A percentile compares a stretch with the other conserved stretches of the same genome.
Conservation (phyloP, 208 protist genomes). For the Wallacemonas sp. region DNA sequence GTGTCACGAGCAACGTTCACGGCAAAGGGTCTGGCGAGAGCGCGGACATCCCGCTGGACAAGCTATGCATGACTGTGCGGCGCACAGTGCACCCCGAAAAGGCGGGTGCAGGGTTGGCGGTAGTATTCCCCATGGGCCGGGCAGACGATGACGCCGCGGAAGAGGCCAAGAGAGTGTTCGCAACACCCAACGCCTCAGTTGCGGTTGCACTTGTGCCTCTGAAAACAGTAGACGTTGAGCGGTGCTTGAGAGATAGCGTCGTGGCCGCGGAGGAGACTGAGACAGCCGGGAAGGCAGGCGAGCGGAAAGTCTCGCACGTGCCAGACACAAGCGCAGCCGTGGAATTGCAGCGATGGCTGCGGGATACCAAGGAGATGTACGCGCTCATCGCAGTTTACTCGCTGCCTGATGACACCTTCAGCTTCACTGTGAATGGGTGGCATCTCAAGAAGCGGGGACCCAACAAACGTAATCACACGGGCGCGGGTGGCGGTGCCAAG, state of each 20-base stretch:
- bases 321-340: background rate
- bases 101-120: background rate
- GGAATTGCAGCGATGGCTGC: constrained; percentile 45
- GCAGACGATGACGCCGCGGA: constrained; percentile 18
- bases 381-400: constrained; percentile 52
- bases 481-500: background rate
- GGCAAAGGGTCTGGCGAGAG: constrained; percentile 24
- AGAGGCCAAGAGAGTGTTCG: constrained; percentile 35
- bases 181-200: constrained; percentile 22
- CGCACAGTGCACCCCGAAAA: constrained; percentile 8
- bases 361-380: constrained; percentile 28
- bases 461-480: constrained; percentile 1
- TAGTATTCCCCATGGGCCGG: constrained; percentile 18
- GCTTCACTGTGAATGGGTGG: constrained; percentile 52
- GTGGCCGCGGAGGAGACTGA: constrained; percentile 14
- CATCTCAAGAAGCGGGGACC: constrained; percentile 11
- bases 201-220: constrained; percentile 41
- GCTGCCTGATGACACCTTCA: constrained; percentile 24
- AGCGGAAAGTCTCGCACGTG: background rate
- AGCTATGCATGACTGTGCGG: constrained; percentile 40
- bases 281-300: background rate
- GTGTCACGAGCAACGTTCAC: constrained; percentile 35
- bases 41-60: constrained; percentile 26
- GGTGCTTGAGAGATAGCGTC: constrained; percentile 32
- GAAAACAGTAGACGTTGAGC: constrained; percentile 27